phyloP scores from a whole-genome alignment of 1,284 basidiomycete genomes.

The Cryptococcus floricola region DNA sequence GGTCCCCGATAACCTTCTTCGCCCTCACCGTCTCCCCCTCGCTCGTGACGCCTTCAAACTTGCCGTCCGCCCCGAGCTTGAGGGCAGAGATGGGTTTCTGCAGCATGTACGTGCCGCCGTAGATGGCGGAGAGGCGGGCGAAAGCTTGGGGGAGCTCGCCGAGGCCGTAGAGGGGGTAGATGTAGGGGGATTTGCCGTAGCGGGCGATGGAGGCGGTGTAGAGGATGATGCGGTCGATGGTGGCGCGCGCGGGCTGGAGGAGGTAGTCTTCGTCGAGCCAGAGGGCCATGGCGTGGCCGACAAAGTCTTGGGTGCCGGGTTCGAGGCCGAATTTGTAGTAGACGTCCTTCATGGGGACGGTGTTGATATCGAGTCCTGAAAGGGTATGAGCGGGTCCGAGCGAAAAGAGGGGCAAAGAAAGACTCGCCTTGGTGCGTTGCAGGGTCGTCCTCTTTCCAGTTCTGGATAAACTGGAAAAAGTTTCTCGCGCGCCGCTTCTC shows the following conservation, averaged over 20 bases:
- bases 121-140: slow-evolving; percentile 95
- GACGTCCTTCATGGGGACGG: slow-evolving; percentile 82
- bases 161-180: slow-evolving; percentile 98
- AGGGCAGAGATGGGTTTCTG: slow-evolving; percentile 93
- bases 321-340: slow-evolving; percentile 98
- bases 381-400: background rate
- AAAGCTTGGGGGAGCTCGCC: slow-evolving; percentile 99
- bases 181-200: slow-evolving; percentile 99
- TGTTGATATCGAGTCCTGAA: slow-evolving; percentile 78
- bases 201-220: slow-evolving; percentile 99
- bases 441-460: slow-evolving; percentile 91
- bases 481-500: slow-evolving; percentile 98
- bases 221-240: slow-evolving; percentile 93
- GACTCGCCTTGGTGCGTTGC: slow-evolving; percentile 84
- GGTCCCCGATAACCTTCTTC: slow-evolving; percentile 96
- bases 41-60: slow-evolving; percentile 87
- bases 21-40: slow-evolving; percentile 93
- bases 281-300: slow-evolving; percentile 98
- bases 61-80: slow-evolving; percentile 77
- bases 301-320: slow-evolving; percentile 96
- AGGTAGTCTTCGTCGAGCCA: slow-evolving; percentile 99
- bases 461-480: slow-evolving; percentile 97
- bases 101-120: slow-evolving; percentile 99
- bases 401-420: background rate
- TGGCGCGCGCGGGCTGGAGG: slow-evolving; percentile 79